Conservation (phyloP, 306 rosid genomes). For the Cyclanthera cordifolia region DNA sequence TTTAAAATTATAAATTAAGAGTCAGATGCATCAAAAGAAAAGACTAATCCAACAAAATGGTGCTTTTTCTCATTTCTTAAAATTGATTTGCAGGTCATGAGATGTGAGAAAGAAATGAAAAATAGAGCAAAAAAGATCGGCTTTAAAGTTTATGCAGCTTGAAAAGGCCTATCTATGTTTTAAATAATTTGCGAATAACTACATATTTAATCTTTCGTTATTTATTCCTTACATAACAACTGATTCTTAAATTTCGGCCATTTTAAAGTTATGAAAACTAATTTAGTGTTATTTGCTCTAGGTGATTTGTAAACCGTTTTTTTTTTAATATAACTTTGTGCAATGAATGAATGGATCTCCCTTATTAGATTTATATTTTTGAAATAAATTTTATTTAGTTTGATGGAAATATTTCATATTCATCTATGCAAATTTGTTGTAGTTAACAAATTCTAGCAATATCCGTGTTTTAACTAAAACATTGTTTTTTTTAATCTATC, state of each 20-base stretch:
- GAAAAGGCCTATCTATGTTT: not conserved
- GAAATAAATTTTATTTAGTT: no score
- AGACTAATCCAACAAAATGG: not conserved
- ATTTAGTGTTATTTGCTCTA: not conserved
- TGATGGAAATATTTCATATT: no score
- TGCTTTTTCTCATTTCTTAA: not conserved
- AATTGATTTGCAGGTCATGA: constrained; percentile 4
- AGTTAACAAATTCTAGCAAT: no score
- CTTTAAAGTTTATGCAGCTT: not conserved
- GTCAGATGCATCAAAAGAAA: not conserved
- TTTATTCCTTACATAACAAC: not conserved
- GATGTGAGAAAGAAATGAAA: not conserved
- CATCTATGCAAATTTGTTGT: no score
- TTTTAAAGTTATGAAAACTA: not conserved
- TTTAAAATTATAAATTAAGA: no score
- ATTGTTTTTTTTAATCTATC: no score
- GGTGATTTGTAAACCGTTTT: not conserved
- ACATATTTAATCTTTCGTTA: not conserved
- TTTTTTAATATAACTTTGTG: not conserved
- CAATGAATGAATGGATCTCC: not conserved
- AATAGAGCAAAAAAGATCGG: not conserved
- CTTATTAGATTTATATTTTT: not conserved
- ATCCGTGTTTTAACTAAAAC: no score
- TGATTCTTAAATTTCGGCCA: not conserved
- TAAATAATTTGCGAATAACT: constrained; percentile 1